Evolutionary conservation across 768 basidiomycete genomes (phyloP).

Genomic region (Kwoniella bestiolae): DNA sequence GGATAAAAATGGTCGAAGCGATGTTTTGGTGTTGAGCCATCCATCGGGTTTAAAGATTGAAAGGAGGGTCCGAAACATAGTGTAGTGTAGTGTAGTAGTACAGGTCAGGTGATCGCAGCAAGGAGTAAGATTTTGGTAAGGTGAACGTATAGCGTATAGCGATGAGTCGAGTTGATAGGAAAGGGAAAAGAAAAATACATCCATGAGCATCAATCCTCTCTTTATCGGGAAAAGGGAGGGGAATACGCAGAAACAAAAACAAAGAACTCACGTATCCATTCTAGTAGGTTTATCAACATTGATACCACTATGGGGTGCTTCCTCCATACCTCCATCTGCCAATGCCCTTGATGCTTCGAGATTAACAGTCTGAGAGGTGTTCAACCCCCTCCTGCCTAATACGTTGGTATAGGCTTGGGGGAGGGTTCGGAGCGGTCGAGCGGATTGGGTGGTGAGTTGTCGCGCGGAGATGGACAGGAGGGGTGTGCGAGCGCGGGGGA

Average conservation of each 20-base stretch:
- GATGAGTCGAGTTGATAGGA: background rate
- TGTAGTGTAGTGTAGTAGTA: slow-evolving; percentile 1
- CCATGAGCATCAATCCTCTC: slow-evolving; percentile 4
- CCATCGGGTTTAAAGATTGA: background rate
- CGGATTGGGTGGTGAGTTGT: slow-evolving; percentile 13
- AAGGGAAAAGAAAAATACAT: background rate
- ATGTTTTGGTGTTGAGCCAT: background rate
- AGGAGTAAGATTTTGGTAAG: background rate
- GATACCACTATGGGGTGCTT: slow-evolving; percentile 54
- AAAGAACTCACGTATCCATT: slow-evolving; percentile 56
- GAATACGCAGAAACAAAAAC: background rate
- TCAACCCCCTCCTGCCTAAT: slow-evolving; percentile 14
- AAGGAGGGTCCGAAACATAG: slow-evolving; percentile 15
- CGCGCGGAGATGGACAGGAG: slow-evolving; percentile 16
- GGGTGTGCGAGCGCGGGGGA: background rate
- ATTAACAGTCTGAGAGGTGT: slow-evolving; percentile 22
- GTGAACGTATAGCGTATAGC: background rate
- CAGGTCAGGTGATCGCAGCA: slow-evolving; percentile 9
- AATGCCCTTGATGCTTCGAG: slow-evolving; percentile 34
- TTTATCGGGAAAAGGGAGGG: background rate
- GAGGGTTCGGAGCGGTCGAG: slow-evolving; percentile 9
- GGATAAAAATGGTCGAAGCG: background rate
- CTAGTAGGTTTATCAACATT: slow-evolving; percentile 51
- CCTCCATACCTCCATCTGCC: slow-evolving; percentile 49
- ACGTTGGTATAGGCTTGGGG: slow-evolving; percentile 15